Evolutionary conservation across 1,284 basidiomycete genomes (phyloP).

Genomic region (Rhodotorula glutinis): DNA sequence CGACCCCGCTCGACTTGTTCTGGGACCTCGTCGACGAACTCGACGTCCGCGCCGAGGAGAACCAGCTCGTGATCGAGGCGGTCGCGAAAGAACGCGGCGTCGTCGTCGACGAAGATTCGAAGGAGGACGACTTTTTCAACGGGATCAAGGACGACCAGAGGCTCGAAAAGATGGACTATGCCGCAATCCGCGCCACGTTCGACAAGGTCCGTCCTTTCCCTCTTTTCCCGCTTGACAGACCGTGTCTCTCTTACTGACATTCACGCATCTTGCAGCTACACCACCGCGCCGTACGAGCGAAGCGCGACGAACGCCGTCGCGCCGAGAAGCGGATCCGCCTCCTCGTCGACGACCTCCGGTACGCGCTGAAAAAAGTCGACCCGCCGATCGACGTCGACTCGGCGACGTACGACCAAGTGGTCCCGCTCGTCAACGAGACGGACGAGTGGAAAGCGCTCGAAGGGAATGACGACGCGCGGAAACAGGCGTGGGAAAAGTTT

Average conservation of each 20-base stretch:
- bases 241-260: neutral
- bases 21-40: slow-evolving; percentile 88
- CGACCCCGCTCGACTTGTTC: slow-evolving; percentile 85
- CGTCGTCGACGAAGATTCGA: slow-evolving; percentile 48
- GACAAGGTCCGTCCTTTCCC: slow-evolving; percentile 28
- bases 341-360: slow-evolving; percentile 89
- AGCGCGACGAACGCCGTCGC: slow-evolving; percentile 67
- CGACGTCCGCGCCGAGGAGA: slow-evolving; percentile 76
- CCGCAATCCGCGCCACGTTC: slow-evolving; percentile 48
- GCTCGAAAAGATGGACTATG: slow-evolving; percentile 55
- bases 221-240: slow-evolving; percentile 5
- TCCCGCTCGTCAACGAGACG: slow-evolving; percentile 71
- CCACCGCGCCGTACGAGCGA: slow-evolving; percentile 64
- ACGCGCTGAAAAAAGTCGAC: slow-evolving; percentile 81
- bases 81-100: slow-evolving; percentile 48
- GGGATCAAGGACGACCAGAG: slow-evolving; percentile 35
- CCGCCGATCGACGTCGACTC: slow-evolving; percentile 68
- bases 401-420: slow-evolving; percentile 70
- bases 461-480: slow-evolving; percentile 69
- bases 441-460: slow-evolving; percentile 78
- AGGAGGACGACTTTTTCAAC: slow-evolving; percentile 56
- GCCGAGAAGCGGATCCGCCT: slow-evolving; percentile 79
- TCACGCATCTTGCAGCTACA: slow-evolving; percentile 58
- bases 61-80: slow-evolving; percentile 61
- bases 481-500: slow-evolving; percentile 76